Conservation (phyloP, 306 rosid genomes). For the Begonia loranthoides region DNA sequence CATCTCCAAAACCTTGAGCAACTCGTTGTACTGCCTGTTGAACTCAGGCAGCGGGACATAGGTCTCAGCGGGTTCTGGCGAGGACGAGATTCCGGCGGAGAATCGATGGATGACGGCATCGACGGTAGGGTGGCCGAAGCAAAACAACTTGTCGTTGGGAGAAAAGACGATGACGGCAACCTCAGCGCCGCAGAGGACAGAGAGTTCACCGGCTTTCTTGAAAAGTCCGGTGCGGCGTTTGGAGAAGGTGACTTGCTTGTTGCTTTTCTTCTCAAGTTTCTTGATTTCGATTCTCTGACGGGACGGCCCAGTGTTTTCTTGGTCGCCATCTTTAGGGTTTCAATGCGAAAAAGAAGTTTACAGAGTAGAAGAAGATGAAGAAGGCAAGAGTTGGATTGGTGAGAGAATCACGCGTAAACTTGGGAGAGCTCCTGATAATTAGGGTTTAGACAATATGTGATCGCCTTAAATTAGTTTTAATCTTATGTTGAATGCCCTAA, state of each 20-base stretch:
- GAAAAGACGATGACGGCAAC: conserved; percentile 3
- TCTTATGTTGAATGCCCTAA: too few species aligned
- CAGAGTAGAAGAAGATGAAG: too few species aligned
- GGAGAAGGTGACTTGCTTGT: conserved; percentile 10
- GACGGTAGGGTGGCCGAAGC: conserved; percentile 7
- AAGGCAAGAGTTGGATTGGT: too few species aligned
- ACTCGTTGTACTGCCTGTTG: conserved; percentile 18
- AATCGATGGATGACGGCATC: conserved; percentile 21
- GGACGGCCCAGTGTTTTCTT: conserved; percentile 1
- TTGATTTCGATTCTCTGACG: conserved; percentile 3
- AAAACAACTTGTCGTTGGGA: neutral
- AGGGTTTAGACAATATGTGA: too few species aligned
- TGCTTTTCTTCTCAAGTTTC: neutral
- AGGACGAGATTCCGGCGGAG: neutral
- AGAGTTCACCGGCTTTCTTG: conserved; percentile 6
- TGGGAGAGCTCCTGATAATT: too few species aligned
- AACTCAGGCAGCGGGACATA: conserved; percentile 2
- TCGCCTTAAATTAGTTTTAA: too few species aligned
- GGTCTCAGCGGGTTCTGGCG: neutral
- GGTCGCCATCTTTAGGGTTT: neutral
- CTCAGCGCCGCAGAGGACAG: neutral
- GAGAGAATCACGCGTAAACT: too few species aligned
- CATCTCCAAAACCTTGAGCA: conserved; percentile 12
- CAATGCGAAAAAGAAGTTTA: too few species aligned
- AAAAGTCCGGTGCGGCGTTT: conserved; percentile 7